A percentile compares a stretch with the other conserved stretches of the same genome.
Conservation (phyloP, 305 asterid genomes). For the Fraxinus xanthoxyloides region DNA sequence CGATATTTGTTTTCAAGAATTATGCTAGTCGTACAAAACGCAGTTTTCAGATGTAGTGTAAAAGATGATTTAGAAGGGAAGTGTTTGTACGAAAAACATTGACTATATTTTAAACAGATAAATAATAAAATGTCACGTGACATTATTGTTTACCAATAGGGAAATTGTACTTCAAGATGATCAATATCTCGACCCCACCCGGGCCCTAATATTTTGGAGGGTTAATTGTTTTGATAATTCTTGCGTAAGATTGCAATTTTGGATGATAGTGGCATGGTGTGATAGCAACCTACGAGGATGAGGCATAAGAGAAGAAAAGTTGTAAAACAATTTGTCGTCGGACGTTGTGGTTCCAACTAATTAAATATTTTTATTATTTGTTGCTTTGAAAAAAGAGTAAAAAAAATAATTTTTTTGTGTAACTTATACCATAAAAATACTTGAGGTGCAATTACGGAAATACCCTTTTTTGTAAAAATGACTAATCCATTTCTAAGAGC, state of each 20-base stretch:
- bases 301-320: constrained; percentile 19
- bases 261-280: constrained; percentile 15
- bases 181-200: background rate
- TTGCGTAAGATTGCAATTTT: constrained; percentile 21
- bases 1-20: no score
- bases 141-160: no score
- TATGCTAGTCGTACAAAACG: no score
- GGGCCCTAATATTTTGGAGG: background rate
- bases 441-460: background rate
- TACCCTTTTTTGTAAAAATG: background rate
- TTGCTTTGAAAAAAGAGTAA: background rate
- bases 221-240: background rate
- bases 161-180: background rate
- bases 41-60: no score
- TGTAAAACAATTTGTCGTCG: background rate
- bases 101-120: no score
- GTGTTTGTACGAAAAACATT: no score
- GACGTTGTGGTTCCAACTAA: background rate
- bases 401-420: background rate
- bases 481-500: no score
- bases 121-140: no score
- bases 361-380: no score
- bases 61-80: no score
- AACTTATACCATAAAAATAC: background rate
- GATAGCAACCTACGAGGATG: constrained; percentile 13